A percentile compares a stretch with the other conserved stretches of the same genome.
These are phyloP conservation scores for Pseudopithomyces maydicus DNA, from an alignment of 2,329 filamentous ascomycete genomes.

Conservation along the genomic window DNA sequence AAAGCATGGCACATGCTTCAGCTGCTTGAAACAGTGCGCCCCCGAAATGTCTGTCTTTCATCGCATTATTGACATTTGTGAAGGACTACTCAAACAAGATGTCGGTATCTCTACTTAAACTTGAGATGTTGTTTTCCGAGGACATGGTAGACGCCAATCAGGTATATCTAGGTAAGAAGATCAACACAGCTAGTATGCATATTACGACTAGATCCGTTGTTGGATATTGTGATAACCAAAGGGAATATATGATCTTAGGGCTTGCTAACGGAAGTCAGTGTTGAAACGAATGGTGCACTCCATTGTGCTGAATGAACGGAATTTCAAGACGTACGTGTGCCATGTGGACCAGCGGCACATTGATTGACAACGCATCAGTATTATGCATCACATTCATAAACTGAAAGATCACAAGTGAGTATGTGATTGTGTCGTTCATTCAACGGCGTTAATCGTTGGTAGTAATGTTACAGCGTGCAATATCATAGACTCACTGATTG, in stretches of 20 bases:
- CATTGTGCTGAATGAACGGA: constrained; percentile 64
- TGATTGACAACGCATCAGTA: constrained; percentile 28
- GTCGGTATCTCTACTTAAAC: constrained; percentile 68
- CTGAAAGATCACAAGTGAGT: constrained; percentile 54
- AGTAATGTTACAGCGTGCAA: constrained; percentile 47
- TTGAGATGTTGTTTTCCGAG: constrained; percentile 67
- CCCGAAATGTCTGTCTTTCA: neutral
- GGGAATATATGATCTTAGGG: too few species aligned
- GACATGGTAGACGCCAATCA: constrained; percentile 41
- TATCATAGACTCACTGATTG: constrained; percentile 68
- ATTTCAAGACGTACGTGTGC: constrained; percentile 61
- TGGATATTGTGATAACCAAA: too few species aligned
- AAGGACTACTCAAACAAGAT: constrained; percentile 66
- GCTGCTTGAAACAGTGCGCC: constrained; percentile 59
- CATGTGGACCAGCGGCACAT: neutral
- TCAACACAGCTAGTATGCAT: too few species aligned
- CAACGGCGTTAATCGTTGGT: constrained; percentile 1
- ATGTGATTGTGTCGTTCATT: constrained; percentile 9
- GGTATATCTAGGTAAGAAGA: constrained; percentile 47
- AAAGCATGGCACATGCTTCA: constrained; percentile 64
- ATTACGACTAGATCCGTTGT: too few species aligned
- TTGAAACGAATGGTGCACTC: constrained; percentile 66
- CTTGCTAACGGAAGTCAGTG: constrained; percentile 44
- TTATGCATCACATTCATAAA: constrained; percentile 71
- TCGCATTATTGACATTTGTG: neutral